These are phyloP conservation scores for Xerocomellus chrysenteron DNA, from an alignment of 768 basidiomycete genomes.

Conservation along the genomic window DNA sequence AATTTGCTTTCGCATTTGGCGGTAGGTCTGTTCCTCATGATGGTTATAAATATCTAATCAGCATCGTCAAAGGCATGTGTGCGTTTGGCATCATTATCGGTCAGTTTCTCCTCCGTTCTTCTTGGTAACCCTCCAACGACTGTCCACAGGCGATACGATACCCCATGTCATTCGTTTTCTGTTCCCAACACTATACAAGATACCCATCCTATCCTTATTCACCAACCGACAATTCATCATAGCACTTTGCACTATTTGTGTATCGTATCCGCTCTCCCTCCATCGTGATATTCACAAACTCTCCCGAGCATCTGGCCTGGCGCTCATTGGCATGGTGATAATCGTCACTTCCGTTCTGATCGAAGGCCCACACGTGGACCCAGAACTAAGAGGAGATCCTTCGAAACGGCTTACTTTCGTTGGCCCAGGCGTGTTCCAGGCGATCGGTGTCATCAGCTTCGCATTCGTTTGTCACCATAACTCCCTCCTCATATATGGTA, in stretches of 20 bases:
- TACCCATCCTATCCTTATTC: slow-evolving; percentile 75
- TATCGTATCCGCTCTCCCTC: slow-evolving; percentile 93
- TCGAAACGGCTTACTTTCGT: slow-evolving; percentile 72
- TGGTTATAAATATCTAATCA: slow-evolving; percentile 1
- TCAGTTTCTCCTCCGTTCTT: slow-evolving; percentile 16
- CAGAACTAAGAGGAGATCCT: slow-evolving; percentile 76
- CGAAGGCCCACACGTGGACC: slow-evolving; percentile 73
- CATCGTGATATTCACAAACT: slow-evolving; percentile 98
- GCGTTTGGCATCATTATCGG: slow-evolving; percentile 96
- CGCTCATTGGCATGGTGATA: slow-evolving; percentile 89
- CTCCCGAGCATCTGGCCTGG: slow-evolving; percentile 87
- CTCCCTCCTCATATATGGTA: slow-evolving; percentile 93
- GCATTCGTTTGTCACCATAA: slow-evolving; percentile 99
- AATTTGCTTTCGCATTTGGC: slow-evolving; percentile 97
- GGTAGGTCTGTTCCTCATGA: slow-evolving; percentile 46
- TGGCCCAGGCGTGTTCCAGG: slow-evolving; percentile 83
- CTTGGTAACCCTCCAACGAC: neutral
- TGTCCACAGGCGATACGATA: slow-evolving; percentile 78
- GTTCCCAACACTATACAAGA: slow-evolving; percentile 66
- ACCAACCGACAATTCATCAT: slow-evolving; percentile 90
- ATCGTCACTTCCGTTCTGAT: slow-evolving; percentile 86
- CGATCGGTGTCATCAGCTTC: slow-evolving; percentile 96
- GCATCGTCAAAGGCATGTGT: slow-evolving; percentile 74
- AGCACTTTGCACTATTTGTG: slow-evolving; percentile 76
- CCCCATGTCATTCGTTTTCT: slow-evolving; percentile 88